Evolutionary conservation across 2,329 filamentous ascomycete species (phyloP), one percentile per base, ranked within the genome.

Genomic region (Diaporthe citriasiana): DNA sequence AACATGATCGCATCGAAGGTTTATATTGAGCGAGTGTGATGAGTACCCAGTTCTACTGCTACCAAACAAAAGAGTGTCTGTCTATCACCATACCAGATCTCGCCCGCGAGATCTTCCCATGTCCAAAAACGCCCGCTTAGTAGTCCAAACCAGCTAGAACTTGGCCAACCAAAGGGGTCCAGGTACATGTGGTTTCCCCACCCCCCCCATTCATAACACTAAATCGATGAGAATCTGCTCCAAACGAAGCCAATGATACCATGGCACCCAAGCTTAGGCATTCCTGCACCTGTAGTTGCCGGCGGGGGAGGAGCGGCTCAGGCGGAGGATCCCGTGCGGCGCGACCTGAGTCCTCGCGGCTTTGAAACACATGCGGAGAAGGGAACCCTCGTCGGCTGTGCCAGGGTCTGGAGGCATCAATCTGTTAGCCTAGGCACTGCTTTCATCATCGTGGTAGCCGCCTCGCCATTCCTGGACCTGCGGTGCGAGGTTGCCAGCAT

Each of bases 21-120:
- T 45, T 60, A 30, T 45, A 63, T 63, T 63, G 17, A 63, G 10
- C 25, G 57, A 63, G 38, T 63, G 57, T 60, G 38, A 19, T n/a
- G 25, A 13, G 10, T 30, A 42, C 57, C 38, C 33, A 30, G 13
- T 38, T 63, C 25, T 45, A 30, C 3, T 4, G 38, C 4, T 6
- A 22, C 5, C 25, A 9, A 30, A 19, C 3, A 42, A n/a, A 19
- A 15, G 22, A 40, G n/a, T 27, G n/a, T 30, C 30, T 42, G 25
- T 45, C 15, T 27, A 33, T 33, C 1, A 30, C 25, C 57, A 22
- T 19, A 3, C 2, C 15, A 45, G 38, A 63, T 63, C 57, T 45
- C 57, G 57, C 57, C 57, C 8, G 57, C 57, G 57, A 7, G 57
- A 63, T 30, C 38, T 22, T 63, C 17, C 57, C 22, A 13, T 30